Percentiles rank a stretch among this genome's conserved stretches.
Evolutionary conservation across 352 stramenopile genomes (phyloP).

Genomic region (Globisporangium yorkense): DNA sequence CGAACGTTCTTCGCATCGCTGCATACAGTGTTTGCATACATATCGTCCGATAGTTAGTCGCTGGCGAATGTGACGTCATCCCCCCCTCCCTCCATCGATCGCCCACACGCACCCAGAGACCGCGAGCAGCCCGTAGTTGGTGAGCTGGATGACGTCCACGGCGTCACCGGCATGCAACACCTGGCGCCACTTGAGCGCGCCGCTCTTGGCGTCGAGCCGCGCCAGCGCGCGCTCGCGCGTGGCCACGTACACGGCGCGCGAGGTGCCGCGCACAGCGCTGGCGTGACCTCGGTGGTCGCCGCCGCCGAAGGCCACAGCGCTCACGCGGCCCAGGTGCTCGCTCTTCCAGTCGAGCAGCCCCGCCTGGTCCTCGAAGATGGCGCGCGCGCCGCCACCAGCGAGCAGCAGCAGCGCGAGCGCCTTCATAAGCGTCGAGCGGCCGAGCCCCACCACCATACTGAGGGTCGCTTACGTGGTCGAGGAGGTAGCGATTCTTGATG

Average conservation of each 20-base stretch:
- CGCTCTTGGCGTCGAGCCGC: constrained; percentile 59
- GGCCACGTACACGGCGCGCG: constrained; percentile 61
- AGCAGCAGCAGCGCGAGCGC: constrained; percentile 20
- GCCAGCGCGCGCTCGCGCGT: constrained; percentile 56
- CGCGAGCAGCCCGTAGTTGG: constrained; percentile 56
- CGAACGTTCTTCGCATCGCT: constrained; percentile 52
- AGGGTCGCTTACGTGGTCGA: too few relatives aligned
- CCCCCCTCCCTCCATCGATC: not conserved
- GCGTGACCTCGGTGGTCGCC: constrained; percentile 35
- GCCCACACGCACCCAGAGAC: constrained; percentile 44
- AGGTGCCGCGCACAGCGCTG: constrained; percentile 31
- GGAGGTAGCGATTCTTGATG: too few relatives aligned
- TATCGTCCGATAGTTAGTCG: not conserved
- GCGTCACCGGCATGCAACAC: constrained; percentile 51
- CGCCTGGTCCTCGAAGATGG: constrained; percentile 71
- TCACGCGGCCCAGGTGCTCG: constrained; percentile 53
- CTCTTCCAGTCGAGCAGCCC: constrained; percentile 76
- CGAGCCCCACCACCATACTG: too few relatives aligned
- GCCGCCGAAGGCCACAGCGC: constrained; percentile 38
- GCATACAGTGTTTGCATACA: not conserved
- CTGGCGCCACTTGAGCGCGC: constrained; percentile 71
- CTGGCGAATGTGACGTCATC: too few relatives aligned
- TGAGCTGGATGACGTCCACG: constrained; percentile 66
- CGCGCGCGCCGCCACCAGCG: constrained; percentile 11
- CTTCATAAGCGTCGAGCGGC: too few relatives aligned